phyloP scores from a whole-genome alignment of 2,329 filamentous ascomycete species.

The Sphaerostilbella broomeana region DNA sequence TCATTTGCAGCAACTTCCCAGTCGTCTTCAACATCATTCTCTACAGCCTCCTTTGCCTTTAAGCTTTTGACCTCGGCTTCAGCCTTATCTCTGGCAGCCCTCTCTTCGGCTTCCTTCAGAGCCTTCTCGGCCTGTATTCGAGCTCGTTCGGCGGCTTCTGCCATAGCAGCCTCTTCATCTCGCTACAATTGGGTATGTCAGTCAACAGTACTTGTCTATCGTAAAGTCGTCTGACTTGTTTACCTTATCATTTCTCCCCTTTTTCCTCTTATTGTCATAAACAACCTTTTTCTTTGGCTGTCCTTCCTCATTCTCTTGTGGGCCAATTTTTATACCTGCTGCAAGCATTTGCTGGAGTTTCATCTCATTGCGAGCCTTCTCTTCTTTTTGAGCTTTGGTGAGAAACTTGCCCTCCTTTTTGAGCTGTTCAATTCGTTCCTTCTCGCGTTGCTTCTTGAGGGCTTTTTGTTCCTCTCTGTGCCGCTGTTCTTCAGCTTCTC shows the following conservation, averaged over 20 bases:
- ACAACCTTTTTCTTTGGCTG: slow-evolving; percentile 71
- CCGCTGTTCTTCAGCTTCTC: slow-evolving; percentile 60
- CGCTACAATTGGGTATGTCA: slow-evolving; percentile 36
- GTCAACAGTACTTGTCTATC: no score
- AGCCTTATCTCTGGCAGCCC: slow-evolving; percentile 51
- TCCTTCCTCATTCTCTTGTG: slow-evolving; percentile 39
- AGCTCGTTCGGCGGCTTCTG: slow-evolving; percentile 70
- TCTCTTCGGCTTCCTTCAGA: slow-evolving; percentile 55
- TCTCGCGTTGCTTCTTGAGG: slow-evolving; percentile 78
- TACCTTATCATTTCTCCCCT: slow-evolving; percentile 54
- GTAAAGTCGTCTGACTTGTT: background rate
- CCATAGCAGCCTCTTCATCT: slow-evolving; percentile 72
- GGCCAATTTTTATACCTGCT: slow-evolving; percentile 66
- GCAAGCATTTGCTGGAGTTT: slow-evolving; percentile 82
- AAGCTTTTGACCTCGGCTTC: slow-evolving; percentile 49
- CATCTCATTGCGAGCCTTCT: slow-evolving; percentile 69
- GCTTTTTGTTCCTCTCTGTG: slow-evolving; percentile 66
- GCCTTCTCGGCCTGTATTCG: slow-evolving; percentile 60
- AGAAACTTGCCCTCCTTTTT: slow-evolving; percentile 85
- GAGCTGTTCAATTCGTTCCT: slow-evolving; percentile 76
- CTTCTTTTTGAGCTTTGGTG: slow-evolving; percentile 79
- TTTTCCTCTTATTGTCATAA: slow-evolving; percentile 77
- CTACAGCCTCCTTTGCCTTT: slow-evolving; percentile 46
- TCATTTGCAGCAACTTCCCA: slow-evolving; percentile 83
- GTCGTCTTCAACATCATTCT: slow-evolving; percentile 67